Percentiles rank a stretch among this genome's conserved stretches.
phyloP scores from a whole-genome alignment of 1,139 yeast species.

The Geotrichum siamense region DNA sequence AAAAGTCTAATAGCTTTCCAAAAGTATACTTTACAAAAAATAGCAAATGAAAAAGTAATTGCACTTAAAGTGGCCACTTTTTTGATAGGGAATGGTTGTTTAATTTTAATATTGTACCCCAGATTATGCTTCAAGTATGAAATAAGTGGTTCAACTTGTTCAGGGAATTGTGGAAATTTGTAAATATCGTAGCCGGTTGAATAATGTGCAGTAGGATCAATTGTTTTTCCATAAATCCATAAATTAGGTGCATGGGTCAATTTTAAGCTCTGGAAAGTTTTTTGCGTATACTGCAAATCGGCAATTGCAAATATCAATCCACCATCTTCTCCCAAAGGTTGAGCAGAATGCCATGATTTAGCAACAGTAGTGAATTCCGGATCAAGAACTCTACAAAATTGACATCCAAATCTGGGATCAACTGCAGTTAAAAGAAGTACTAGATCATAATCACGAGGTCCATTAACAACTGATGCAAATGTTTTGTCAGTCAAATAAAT shows the following conservation, averaged over 20 bases:
- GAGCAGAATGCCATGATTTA: slow-evolving; percentile 50
- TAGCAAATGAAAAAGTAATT: slow-evolving; percentile 26
- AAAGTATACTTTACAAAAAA: slow-evolving; percentile 27
- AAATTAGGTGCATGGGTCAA: slow-evolving; percentile 76
- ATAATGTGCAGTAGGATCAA: slow-evolving; percentile 29
- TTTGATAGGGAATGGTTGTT: slow-evolving; percentile 54
- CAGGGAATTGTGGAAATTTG: slow-evolving; percentile 50
- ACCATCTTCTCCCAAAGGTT: slow-evolving; percentile 36
- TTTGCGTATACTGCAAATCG: slow-evolving; percentile 55
- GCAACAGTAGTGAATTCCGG: slow-evolving; percentile 61
- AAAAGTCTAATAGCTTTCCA: slow-evolving; percentile 31
- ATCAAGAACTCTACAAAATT: slow-evolving; percentile 60
- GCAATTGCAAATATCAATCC: slow-evolving; percentile 64
- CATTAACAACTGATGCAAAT: slow-evolving; percentile 51
- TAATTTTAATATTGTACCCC: slow-evolving; percentile 42
- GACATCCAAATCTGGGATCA: slow-evolving; percentile 66
- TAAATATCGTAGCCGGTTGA: slow-evolving; percentile 37
- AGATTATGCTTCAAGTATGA: slow-evolving; percentile 35
- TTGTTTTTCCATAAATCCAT: slow-evolving; percentile 57
- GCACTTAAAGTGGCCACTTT: slow-evolving; percentile 42
- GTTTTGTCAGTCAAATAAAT: slow-evolving; percentile 50
- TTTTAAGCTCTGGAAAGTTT: slow-evolving; percentile 45
- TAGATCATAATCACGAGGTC: slow-evolving; percentile 64
- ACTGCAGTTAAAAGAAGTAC: slow-evolving; percentile 68
- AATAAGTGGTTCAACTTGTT: slow-evolving; percentile 41